Evolutionary conservation across 768 basidiomycete genomes (phyloP).

Genomic region (Tubosaeta sp.): DNA sequence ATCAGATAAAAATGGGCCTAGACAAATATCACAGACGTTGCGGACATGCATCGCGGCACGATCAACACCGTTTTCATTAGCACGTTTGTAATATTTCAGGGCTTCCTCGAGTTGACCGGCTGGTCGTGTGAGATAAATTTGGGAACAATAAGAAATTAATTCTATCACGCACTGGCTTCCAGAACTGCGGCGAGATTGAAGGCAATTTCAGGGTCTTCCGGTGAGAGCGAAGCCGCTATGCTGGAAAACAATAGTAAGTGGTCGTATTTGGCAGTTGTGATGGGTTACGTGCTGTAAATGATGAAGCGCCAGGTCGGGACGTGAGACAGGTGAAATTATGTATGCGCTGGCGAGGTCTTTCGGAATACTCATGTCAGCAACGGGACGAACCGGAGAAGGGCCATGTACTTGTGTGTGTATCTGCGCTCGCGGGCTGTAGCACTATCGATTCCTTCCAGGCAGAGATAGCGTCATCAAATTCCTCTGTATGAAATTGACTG

Average conservation of each 20-base stretch:
- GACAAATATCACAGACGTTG: constrained; percentile 49
- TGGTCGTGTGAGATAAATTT: constrained; percentile 36
- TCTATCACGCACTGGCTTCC: constrained; percentile 68
- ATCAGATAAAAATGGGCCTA: constrained; percentile 17
- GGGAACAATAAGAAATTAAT: constrained; percentile 32
- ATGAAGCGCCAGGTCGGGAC: constrained; percentile 83
- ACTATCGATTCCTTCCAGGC: constrained; percentile 84
- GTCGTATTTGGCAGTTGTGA: constrained; percentile 27
- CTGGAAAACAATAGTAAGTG: constrained; percentile 44
- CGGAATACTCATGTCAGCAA: constrained; percentile 20
- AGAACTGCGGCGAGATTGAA: constrained; percentile 90
- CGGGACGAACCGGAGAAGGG: constrained; percentile 16
- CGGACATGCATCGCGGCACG: constrained; percentile 79
- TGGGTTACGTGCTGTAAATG: constrained; percentile 63
- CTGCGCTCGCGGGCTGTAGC: constrained; percentile 77
- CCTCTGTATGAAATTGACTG: constrained; percentile 48
- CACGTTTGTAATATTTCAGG: constrained; percentile 74
- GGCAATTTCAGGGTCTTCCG: constrained; percentile 87
- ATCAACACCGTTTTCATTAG: constrained; percentile 73
- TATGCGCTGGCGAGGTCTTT: constrained; percentile 87
- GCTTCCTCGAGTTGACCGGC: constrained; percentile 80
- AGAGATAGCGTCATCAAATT: constrained; percentile 80
- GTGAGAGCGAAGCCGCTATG: constrained; percentile 75
- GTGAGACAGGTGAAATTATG: constrained; percentile 72
- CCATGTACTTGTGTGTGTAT: constrained; percentile 79